These are phyloP conservation scores for Epichloe sylvatica DNA, from an alignment of 2,329 filamentous ascomycete genomes.

Conservation along the genomic window DNA sequence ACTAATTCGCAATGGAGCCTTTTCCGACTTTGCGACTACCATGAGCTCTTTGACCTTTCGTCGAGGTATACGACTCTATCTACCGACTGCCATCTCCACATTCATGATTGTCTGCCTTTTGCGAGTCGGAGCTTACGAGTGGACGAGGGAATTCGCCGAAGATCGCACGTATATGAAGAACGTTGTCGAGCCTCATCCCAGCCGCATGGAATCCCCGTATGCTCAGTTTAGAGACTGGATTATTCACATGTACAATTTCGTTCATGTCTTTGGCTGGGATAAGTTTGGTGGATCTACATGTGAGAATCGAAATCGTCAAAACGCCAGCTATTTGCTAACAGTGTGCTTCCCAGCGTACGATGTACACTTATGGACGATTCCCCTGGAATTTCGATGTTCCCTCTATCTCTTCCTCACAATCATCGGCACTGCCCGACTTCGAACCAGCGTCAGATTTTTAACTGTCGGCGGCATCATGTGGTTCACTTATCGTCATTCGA, in stretches of 20 bases:
- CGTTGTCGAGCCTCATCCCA: constrained; percentile 34
- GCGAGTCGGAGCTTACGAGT: constrained; percentile 33
- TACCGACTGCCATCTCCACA: constrained; percentile 37
- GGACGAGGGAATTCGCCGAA: constrained; percentile 31
- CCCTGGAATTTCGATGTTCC: constrained; percentile 43
- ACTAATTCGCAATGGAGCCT: constrained; percentile 24
- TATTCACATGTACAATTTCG: constrained; percentile 33
- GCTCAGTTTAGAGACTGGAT: constrained; percentile 33
- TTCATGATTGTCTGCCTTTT: constrained; percentile 31
- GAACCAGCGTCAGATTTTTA: constrained; percentile 26
- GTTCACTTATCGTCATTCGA: constrained; percentile 32
- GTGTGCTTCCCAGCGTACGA: constrained; percentile 28
- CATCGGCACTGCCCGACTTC: constrained; percentile 34
- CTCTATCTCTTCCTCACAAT: constrained; percentile 42
- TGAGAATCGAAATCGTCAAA: constrained; percentile 12
- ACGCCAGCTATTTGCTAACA: constrained; percentile 9
- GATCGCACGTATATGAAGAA: constrained; percentile 32
- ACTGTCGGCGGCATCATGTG: constrained; percentile 27
- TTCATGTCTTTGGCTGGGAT: constrained; percentile 38
- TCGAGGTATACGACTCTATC: constrained; percentile 35
- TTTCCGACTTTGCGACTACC: constrained; percentile 27
- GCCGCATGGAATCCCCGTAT: constrained; percentile 21
- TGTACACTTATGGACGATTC: constrained; percentile 49
- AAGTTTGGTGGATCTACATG: constrained; percentile 31
- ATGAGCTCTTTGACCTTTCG: constrained; percentile 39